Percentiles rank a stretch among this genome's conserved stretches.
Conservation (phyloP, 2,329 filamentous ascomycete genomes). For the Xylaria sp. region DNA sequence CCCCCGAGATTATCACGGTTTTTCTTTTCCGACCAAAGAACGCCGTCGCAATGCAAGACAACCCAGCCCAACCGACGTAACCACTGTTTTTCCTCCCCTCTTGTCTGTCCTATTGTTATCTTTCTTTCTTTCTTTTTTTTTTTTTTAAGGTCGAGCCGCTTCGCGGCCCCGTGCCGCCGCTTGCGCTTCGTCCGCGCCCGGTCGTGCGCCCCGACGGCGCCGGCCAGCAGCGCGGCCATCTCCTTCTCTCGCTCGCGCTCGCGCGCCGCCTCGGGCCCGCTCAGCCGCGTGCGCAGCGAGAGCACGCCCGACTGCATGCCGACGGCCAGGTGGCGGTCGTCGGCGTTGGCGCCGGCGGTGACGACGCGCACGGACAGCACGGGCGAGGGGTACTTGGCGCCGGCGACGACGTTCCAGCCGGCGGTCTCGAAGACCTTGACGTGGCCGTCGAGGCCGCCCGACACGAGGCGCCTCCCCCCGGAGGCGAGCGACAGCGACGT, state of each 20-base stretch:
- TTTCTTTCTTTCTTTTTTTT: not conserved
- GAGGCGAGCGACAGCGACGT: constrained; percentile 84
- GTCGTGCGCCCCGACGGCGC: constrained; percentile 78
- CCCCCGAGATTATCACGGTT: not conserved
- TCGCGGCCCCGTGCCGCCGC: constrained; percentile 48
- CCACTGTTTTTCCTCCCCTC: not conserved
- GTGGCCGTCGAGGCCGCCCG: constrained; percentile 89
- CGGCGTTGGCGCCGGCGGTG: constrained; percentile 64
- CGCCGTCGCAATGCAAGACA: constrained; percentile 47
- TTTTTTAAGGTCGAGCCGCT: constrained; percentile 77
- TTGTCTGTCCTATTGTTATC: not conserved
- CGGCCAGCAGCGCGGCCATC: constrained; percentile 80
- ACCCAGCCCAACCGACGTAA: constrained; percentile 15
- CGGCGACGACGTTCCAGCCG: constrained; percentile 94
- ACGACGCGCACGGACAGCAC: constrained; percentile 84
- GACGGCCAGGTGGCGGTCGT: constrained; percentile 91
- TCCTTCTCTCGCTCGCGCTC: constrained; percentile 79
- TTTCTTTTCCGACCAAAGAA: constrained; percentile 30
- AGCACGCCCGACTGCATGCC: constrained; percentile 95
- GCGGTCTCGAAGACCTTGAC: constrained; percentile 96
- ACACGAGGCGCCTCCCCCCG: constrained; percentile 78
- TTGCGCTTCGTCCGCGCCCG: constrained; percentile 71
- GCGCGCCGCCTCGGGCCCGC: constrained; percentile 76
- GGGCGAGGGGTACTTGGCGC: constrained; percentile 89
- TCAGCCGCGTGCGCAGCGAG: constrained; percentile 85